Percentiles rank a stretch among this genome's conserved stretches.
Evolutionary conservation across 139 green algal species (phyloP).

Genomic region (Ettlia oleoabundans): DNA sequence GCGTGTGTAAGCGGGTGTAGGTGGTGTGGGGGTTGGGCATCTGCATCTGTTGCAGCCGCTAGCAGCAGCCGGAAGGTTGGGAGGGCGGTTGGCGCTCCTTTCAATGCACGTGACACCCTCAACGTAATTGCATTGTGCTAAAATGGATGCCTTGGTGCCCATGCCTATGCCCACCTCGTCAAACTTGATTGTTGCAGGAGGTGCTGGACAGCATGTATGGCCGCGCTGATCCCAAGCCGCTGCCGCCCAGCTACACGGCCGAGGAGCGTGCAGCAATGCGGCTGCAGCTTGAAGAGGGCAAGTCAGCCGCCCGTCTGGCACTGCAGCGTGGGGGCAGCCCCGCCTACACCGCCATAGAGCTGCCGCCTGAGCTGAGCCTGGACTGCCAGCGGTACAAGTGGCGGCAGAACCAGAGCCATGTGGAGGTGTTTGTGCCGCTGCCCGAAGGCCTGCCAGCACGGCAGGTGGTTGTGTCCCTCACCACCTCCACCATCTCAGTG

Average conservation of each 20-base stretch:
- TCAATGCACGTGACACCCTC: too few relatives aligned
- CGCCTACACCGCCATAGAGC: slow-evolving; percentile 45
- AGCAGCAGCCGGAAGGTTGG: too few relatives aligned
- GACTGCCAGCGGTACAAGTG: slow-evolving; percentile 79
- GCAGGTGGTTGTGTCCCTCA: slow-evolving; percentile 50
- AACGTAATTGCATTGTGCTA: too few relatives aligned
- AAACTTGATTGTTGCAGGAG: slow-evolving; percentile 32
- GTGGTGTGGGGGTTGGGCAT: too few relatives aligned
- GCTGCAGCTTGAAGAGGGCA: slow-evolving; percentile 14
- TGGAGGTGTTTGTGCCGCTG: slow-evolving; percentile 77
- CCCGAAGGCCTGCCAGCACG: slow-evolving; percentile 33
- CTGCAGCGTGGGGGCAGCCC: slow-evolving; percentile 1
- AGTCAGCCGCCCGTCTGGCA: not conserved
- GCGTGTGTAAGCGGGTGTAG: too few relatives aligned
- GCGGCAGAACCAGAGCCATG: slow-evolving; percentile 82
- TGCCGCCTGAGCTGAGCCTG: slow-evolving; percentile 58
- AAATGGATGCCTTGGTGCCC: too few relatives aligned
- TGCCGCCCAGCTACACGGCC: slow-evolving; percentile 51
- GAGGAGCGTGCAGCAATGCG: slow-evolving; percentile 64
- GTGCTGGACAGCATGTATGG: slow-evolving; percentile 93
- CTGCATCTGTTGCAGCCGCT: too few relatives aligned
- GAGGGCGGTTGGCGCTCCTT: too few relatives aligned
- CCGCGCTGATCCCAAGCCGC: slow-evolving; percentile 77
- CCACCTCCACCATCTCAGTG: slow-evolving; percentile 49
- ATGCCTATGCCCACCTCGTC: not conserved